Base-by-base conservation (phyloP, 768 basidiomycete species). In the Boletus reticulatus region DNA sequence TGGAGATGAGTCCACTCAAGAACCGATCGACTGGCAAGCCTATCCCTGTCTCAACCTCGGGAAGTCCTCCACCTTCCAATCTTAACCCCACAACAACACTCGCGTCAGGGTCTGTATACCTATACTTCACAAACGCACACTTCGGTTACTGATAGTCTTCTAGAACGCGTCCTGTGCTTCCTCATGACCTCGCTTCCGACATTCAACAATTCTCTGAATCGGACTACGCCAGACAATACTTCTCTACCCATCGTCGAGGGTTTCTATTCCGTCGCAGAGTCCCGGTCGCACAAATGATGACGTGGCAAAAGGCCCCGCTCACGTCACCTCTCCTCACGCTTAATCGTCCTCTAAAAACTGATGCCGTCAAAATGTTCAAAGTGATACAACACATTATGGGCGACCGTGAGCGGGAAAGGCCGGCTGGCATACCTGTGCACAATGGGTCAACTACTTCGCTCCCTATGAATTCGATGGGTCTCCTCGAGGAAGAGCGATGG, bases 361-460 rank as follows among this genome's bases (percentile, higher is more conserved):
- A 95, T 61, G 91, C 92, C 0, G 81, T 94, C 52, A 87, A 84
- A 65, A 78, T 87, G 6, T 98, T 97, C 81, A 92, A 89, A 66
- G 85, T 92, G 27, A 82, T 96, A 43, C 95, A 97, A 67, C 88
- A 86, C 52, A 84, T 95, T 43, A 98, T 97, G 94, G 93, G 93
- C 38, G 94, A 97, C 65, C 81, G 92, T 9, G 89, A 93, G 61
- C 84, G 84, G 22, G 89, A 90, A 56, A 81, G 77, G 55, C 69
- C 78, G 4, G 73, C 78, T n/a, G 77, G 76, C 19, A 74, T 83
- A 42, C 82, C 82, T 5, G 60, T 70, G 11, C 63, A 68, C 55
- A 78, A 79, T 50, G 67, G 75, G 8, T 78, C 81, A 8, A 76
- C 76, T 57, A 72, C 69, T 36, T 73, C 79, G 19, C 73, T 81